Evolutionary conservation across 1,139 yeast genomes (phyloP), one percentile per base, ranked within the genome.

Genomic region (Meyerozyma athensensis): DNA sequence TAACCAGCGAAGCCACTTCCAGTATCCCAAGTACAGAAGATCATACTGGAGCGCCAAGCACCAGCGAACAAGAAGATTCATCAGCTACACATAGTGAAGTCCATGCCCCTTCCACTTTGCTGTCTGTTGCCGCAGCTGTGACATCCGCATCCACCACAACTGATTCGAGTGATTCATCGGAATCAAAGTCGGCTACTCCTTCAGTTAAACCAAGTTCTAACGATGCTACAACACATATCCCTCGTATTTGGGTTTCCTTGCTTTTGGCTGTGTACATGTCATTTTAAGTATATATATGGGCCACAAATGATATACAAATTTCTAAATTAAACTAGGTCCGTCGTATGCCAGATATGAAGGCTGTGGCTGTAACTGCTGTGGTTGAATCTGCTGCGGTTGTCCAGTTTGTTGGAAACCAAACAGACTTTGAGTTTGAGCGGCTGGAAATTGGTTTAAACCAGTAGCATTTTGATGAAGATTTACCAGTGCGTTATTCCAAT

Each of bases 401-500:
- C 26, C 26, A 13, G 34, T 12, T 5, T 18, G 21, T 9, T 32
- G 34, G 12, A 7, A 20, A 7, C 26, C 18, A 13, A 12, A 19
- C 5, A 17, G 32, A 16, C 10, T 17, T 28, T 28, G 32, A 7
- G 32, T 19, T 20, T 28, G 32, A 16, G 8, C 10, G 7, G 33
- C 19, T 18, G 37, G 43, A 30, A 30, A 26, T 26, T 37, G 41
- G 13, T 26, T 16, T 10, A 26, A 19, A 3, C 45, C 47, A 5
- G 47, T 42, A 9, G 42, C 41, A 26, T 45, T 48, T 24, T 26
- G 26, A n/a, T 37, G 31, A 34, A 58, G 40, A 20, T 43, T 57
- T 33, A 34, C 44, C 26, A 56, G 54, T 2, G 79, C 78, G 40
- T 61, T 59, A 36, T 58, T 52, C 46, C 68, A 56, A 43, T 53